A percentile compares a stretch with the other conserved stretches of the same genome.
phyloP scores from a whole-genome alignment of 306 rosid genomes.

The Malus asiatica region DNA sequence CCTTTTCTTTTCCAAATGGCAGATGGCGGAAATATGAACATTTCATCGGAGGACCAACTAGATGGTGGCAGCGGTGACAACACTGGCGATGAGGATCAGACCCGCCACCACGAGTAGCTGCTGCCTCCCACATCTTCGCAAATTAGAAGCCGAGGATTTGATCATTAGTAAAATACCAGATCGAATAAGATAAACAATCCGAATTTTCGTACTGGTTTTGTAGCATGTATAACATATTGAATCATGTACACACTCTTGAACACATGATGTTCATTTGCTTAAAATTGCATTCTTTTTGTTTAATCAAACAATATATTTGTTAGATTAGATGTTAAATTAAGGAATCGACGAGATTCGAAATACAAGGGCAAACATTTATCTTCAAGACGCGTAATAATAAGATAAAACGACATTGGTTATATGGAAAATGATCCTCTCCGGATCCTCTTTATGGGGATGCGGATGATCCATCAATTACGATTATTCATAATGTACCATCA shows the following conservation, averaged over 20 bases:
- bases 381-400: background rate
- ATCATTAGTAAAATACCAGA: conserved; percentile 18
- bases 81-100: conserved; percentile 30
- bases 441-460: fast-evolving
- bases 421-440: no score
- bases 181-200: conserved; percentile 26
- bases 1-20: conserved; percentile 12
- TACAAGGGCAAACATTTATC: no score
- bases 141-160: conserved; percentile 15
- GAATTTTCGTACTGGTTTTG: conserved; percentile 21
- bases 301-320: no score
- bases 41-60: conserved; percentile 32
- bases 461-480: fast-evolving
- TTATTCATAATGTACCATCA: fast-evolving
- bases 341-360: no score
- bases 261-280: conserved; percentile 15
- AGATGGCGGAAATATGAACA: conserved; percentile 21
- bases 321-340: no score
- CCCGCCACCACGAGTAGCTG: conserved; percentile 8
- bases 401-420: background rate
- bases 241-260: conserved; percentile 2
- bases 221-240: conserved; percentile 19
- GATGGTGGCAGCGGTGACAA: conserved; percentile 21
- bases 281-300: background rate
- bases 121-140: background rate